A percentile compares a stretch with the other conserved stretches of the same genome.
phyloP scores from a whole-genome alignment of 768 basidiomycete species.

The Tulasnella sp. region DNA sequence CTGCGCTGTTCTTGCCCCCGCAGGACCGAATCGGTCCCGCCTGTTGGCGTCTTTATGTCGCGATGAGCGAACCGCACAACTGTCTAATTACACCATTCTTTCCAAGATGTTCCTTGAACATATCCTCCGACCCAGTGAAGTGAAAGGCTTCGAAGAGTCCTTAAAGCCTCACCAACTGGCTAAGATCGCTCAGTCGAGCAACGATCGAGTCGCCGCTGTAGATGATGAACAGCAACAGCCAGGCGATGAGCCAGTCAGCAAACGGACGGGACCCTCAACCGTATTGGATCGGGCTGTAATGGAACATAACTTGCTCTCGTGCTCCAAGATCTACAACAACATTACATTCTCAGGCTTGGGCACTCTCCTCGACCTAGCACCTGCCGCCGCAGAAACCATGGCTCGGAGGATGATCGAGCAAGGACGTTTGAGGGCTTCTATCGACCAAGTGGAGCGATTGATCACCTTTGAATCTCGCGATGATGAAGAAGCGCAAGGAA shows the following conservation, averaged over 20 bases:
- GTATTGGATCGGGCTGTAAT: slow-evolving; percentile 97
- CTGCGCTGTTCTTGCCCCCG: slow-evolving; percentile 94
- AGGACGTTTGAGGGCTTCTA: slow-evolving; percentile 86
- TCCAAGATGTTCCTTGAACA: slow-evolving; percentile 99
- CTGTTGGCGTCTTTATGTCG: slow-evolving; percentile 90
- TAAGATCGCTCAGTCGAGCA: slow-evolving; percentile 81
- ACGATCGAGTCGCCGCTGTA: slow-evolving; percentile 65
- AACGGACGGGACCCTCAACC: slow-evolving; percentile 88
- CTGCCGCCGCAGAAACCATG: slow-evolving; percentile 95
- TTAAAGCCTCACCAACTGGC: slow-evolving; percentile 94
- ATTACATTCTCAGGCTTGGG: slow-evolving; percentile 96
- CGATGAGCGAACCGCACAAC: slow-evolving; percentile 83
- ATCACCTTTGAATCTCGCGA: slow-evolving; percentile 94
- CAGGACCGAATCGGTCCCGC: slow-evolving; percentile 94
- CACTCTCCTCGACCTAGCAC: slow-evolving; percentile 82
- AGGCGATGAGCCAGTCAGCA: slow-evolving; percentile 58
- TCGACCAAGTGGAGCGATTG: slow-evolving; percentile 93
- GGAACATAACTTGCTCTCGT: slow-evolving; percentile 97
- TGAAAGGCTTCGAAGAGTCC: slow-evolving; percentile 84
- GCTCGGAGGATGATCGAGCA: slow-evolving; percentile 99
- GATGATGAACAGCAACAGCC: slow-evolving; percentile 47
- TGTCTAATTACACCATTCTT: slow-evolving; percentile 85
- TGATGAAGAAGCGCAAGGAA: slow-evolving; percentile 91
- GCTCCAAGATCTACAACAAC: slow-evolving; percentile 96
- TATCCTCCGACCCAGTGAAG: slow-evolving; percentile 86